Evolutionary conservation across 768 basidiomycete species (phyloP), one percentile per base, ranked within the genome.

Genomic region (Boletus rubroflammeus): DNA sequence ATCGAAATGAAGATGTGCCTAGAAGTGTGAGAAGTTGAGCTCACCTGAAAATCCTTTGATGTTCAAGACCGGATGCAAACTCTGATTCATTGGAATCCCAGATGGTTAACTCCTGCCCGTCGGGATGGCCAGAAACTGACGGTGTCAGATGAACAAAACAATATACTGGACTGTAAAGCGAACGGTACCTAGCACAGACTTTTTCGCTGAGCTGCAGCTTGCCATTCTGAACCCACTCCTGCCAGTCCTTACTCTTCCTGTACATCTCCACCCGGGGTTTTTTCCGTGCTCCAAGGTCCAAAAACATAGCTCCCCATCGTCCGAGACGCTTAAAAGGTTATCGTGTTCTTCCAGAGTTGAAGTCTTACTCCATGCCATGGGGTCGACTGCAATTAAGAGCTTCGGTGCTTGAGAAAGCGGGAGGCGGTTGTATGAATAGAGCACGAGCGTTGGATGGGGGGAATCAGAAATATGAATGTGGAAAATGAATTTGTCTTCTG

Each of bases 21-120:
- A 25, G 9, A 41, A 40, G 14, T 38, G 17, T 17, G 19, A 42
- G 21, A 40, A 31, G 15, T 31, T 6, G 31, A 38, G 59, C 76
- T 59, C 63, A 91, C 90, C 75, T 77, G 56, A 82, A 85, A 14
- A 81, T 68, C 36, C 78, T 76, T 39, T 78, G 76, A 65, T 86
- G 88, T 69, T 97, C 95, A 45, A 95, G 74, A 3, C 95, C 95
- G 5, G 89, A 87, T 8, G 92, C 85, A 69, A 98, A 98, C 69
- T 96, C 91, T 17, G 90, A 94, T 69, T 90, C 90, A 48, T 88
- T 88, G 0, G 94, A 97, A 70, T 98, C 93, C 96, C 96, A 98
- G 17, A 98, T 93, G 0, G 93, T 93, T 43, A 98, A 70, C 65
- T 95, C 92, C 54, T 89, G 79, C 0, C 86, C 87, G 19, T 81